Evolutionary conservation across 2,329 filamentous ascomycete species (phyloP).

Genomic region (Botrytis fragariae): DNA sequence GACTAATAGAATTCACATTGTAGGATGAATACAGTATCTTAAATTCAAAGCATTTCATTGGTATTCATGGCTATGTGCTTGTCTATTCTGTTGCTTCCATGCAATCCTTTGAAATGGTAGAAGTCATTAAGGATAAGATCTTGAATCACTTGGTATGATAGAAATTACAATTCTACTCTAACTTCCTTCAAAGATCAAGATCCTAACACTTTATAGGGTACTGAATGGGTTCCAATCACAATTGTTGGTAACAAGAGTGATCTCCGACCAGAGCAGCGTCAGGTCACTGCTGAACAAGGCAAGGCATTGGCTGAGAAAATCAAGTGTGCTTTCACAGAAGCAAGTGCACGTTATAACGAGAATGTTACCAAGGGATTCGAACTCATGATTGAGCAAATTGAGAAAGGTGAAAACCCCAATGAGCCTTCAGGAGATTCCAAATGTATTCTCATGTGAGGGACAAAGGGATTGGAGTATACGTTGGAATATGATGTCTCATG

Average conservation of each 20-base stretch:
- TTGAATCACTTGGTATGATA: constrained; percentile 81
- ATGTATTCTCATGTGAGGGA: constrained; percentile 75
- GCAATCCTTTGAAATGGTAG: constrained; percentile 95
- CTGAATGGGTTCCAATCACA: constrained; percentile 87
- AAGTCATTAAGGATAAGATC: constrained; percentile 95
- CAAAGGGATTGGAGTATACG: neutral
- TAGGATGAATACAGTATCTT: constrained; percentile 98
- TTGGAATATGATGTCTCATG: constrained; percentile 19
- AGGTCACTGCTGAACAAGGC: constrained; percentile 83
- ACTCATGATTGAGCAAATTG: constrained; percentile 89
- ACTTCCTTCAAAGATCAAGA: constrained; percentile 13
- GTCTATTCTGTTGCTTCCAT: constrained; percentile 96
- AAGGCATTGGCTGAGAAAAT: constrained; percentile 82
- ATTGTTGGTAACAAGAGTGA: constrained; percentile 98
- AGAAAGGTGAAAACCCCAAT: constrained; percentile 87
- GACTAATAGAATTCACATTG: constrained; percentile 23
- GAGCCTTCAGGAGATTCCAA: constrained; percentile 79
- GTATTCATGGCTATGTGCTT: constrained; percentile 97
- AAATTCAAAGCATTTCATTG: constrained; percentile 98
- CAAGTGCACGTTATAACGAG: constrained; percentile 89
- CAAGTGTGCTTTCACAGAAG: constrained; percentile 91
- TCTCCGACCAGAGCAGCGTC: constrained; percentile 85
- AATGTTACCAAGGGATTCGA: constrained; percentile 93
- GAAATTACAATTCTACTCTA: neutral
- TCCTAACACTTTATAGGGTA: constrained; percentile 58